Evolutionary conservation across 2,329 filamentous ascomycete species (phyloP).

Genomic region (Neonectria hederae): DNA sequence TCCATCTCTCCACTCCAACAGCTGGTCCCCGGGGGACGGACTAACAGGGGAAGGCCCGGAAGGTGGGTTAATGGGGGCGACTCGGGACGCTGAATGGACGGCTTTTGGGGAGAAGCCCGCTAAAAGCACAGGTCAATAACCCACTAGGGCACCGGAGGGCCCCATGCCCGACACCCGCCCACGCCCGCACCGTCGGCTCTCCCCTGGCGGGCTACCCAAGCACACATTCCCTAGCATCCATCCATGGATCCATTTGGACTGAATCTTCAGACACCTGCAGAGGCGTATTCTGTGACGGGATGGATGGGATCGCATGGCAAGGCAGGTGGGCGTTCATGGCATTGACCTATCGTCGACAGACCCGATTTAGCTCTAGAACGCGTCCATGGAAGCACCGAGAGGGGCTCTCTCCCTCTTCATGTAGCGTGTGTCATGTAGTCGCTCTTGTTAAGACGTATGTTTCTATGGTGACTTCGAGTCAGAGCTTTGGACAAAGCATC

Average conservation of each 20-base stretch:
- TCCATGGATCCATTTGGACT: background rate
- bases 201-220: background rate
- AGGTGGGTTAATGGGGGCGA: constrained; percentile 14
- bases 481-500: background rate
- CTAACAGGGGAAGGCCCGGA: constrained; percentile 10
- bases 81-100: constrained; percentile 30
- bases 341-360: background rate
- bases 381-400: background rate
- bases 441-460: background rate
- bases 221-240: background rate
- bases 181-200: background rate
- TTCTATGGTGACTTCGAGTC: background rate
- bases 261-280: constrained; percentile 1
- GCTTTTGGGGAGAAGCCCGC: constrained; percentile 6
- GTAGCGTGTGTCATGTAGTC: background rate
- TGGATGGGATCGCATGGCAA: background rate
- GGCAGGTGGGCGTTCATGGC: background rate
- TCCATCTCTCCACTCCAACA: background rate
- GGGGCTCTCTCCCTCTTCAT: background rate
- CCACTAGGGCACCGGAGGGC: background rate
- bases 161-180: background rate
- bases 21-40: background rate
- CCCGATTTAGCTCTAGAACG: constrained; percentile 1
- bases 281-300: background rate
- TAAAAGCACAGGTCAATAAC: background rate